Conservation (phyloP, 192 early-diverging fungal genomes). For the Coemansia aciculifera region DNA sequence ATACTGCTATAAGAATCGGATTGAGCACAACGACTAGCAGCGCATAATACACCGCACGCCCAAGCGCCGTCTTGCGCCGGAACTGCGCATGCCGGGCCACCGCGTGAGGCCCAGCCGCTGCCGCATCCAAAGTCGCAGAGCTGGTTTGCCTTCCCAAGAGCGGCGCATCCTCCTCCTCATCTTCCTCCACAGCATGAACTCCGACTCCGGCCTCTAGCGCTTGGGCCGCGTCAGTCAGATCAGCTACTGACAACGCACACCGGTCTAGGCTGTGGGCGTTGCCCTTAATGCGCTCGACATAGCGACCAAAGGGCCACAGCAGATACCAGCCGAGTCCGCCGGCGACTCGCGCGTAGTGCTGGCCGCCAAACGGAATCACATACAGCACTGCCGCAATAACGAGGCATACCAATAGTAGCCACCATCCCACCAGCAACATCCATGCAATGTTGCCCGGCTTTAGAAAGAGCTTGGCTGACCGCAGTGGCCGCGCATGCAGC, state of each 20-base stretch:
- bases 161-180: conserved; percentile 49
- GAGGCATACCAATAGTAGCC: conserved; percentile 70
- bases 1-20: conserved; percentile 77
- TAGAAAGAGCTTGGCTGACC: conserved; percentile 64
- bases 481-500: conserved; percentile 72
- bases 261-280: conserved; percentile 27
- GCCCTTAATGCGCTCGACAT: conserved; percentile 69
- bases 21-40: conserved; percentile 55
- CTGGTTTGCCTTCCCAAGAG: conserved; percentile 21
- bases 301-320: conserved; percentile 97
- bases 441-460: conserved; percentile 87
- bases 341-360: conserved; percentile 64
- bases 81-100: conserved; percentile 21
- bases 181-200: conserved; percentile 14
- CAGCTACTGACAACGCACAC: conserved; percentile 18
- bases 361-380: conserved; percentile 58
- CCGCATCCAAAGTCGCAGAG: conserved; percentile 1
- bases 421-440: conserved; percentile 88
- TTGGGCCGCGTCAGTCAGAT: conserved; percentile 28
- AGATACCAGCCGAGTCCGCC: conserved; percentile 80
- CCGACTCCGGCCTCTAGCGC: conserved; percentile 29
- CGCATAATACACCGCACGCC: conserved; percentile 28
- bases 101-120: conserved; percentile 1
- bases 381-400: conserved; percentile 62
- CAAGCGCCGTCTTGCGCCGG: conserved; percentile 31